Evolutionary conservation across 2,329 filamentous ascomycete genomes (phyloP).

Genomic region (Beauveria caledonica): DNA sequence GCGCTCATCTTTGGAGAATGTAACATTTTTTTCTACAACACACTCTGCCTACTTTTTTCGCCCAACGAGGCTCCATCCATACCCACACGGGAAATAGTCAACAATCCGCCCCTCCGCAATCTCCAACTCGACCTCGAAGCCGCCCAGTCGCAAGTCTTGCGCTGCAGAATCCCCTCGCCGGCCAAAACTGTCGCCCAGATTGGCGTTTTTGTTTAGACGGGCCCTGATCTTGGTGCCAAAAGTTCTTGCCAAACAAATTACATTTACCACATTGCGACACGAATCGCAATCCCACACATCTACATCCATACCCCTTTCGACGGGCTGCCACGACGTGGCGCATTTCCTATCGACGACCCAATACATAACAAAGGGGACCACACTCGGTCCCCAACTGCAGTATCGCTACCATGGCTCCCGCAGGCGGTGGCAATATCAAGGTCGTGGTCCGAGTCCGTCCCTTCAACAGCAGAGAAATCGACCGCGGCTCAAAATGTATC

Average conservation of each 20-base stretch:
- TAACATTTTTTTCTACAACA: neutral
- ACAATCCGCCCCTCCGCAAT: slow-evolving; percentile 7
- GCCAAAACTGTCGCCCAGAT: neutral
- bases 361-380: slow-evolving; percentile 23
- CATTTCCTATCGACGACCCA: neutral
- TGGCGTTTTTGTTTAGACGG: neutral
- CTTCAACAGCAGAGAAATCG: slow-evolving; percentile 92
- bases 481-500: slow-evolving; percentile 89
- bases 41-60: neutral
- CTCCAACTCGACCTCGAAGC: neutral
- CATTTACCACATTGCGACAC: neutral
- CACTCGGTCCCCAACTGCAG: slow-evolving; percentile 26
- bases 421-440: slow-evolving; percentile 95
- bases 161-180: neutral
- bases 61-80: neutral
- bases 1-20: neutral
- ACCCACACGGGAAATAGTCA: neutral
- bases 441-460: slow-evolving; percentile 95
- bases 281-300: neutral
- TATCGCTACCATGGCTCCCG: slow-evolving; percentile 31
- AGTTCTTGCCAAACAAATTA: too few species aligned
- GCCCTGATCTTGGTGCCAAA: neutral
- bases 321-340: neutral
- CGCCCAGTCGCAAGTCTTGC: neutral
- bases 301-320: slow-evolving; percentile 2